These are phyloP conservation scores for Saussurea involucrata DNA, from an alignment of 129 eudicot species.

Conservation along the genomic window DNA sequence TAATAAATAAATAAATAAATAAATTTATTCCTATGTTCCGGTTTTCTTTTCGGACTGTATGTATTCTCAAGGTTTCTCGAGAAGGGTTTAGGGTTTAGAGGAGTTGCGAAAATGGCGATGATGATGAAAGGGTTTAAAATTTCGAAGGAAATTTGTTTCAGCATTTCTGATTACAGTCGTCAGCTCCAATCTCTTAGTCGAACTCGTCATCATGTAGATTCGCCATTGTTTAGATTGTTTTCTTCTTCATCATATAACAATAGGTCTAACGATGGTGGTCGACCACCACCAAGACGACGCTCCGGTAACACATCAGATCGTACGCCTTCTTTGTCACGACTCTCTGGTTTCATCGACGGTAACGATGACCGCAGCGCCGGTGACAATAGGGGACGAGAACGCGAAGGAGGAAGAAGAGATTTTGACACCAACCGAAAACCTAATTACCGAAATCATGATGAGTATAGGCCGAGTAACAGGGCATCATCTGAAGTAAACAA, in stretches of 20 bases:
- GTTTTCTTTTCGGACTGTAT: too few species aligned
- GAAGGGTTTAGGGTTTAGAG: constrained; percentile 29
- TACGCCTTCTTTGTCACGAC: constrained; percentile 17
- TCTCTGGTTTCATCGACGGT: constrained; percentile 26
- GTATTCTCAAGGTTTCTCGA: background rate
- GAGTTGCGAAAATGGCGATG: constrained; percentile 1
- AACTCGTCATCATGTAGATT: background rate
- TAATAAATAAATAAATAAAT: too few species aligned
- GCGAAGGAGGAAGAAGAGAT: constrained; percentile 17
- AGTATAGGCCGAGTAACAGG: constrained; percentile 24
- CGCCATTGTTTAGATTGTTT: constrained; percentile 14
- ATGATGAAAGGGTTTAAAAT: constrained; percentile 23
- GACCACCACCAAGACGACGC: constrained; percentile 25
- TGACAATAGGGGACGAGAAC: constrained; percentile 7
- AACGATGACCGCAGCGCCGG: constrained; percentile 18
- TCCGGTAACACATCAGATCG: constrained; percentile 22
- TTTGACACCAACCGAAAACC: constrained; percentile 14
- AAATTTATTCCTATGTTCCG: too few species aligned
- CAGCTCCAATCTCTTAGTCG: constrained; percentile 1
- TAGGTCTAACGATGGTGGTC: constrained; percentile 24
- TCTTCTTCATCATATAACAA: constrained; percentile 30
- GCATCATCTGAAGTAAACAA: constrained; percentile 9
- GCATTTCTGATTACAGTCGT: background rate
- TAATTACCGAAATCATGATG: constrained; percentile 1
- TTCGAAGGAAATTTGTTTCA: constrained; percentile 23